phyloP scores from a whole-genome alignment of 176 grass and related monocot genomes.

The Pharus latifolius region DNA sequence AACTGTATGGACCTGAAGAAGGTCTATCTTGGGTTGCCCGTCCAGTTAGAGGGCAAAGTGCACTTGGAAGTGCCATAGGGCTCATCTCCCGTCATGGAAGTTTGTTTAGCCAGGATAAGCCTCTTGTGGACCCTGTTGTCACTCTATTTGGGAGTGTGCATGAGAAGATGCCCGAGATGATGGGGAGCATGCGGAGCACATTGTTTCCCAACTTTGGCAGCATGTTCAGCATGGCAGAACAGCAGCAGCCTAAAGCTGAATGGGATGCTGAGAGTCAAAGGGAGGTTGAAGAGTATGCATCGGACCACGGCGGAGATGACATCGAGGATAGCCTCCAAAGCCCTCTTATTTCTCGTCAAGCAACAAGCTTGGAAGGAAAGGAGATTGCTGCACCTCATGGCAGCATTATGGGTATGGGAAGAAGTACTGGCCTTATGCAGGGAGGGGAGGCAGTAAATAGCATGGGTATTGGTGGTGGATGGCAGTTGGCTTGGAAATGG shows the following conservation, averaged over 20 bases:
- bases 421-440: constrained; percentile 40
- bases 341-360: constrained; percentile 85
- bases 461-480: constrained; percentile 96
- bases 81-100: constrained; percentile 62
- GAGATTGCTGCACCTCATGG: constrained; percentile 60
- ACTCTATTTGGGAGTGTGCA: constrained; percentile 91
- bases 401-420: constrained; percentile 44
- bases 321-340: constrained; percentile 68
- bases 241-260: constrained; percentile 60
- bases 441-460: constrained; percentile 63
- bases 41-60: constrained; percentile 67
- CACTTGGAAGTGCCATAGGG: constrained; percentile 59
- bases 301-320: constrained; percentile 72
- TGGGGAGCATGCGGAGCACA: constrained; percentile 91
- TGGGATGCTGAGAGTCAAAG: constrained; percentile 80
- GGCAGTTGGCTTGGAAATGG: constrained; percentile 99
- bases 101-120: constrained; percentile 42
- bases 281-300: constrained; percentile 61
- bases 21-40: constrained; percentile 77
- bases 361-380: constrained; percentile 75
- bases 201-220: constrained; percentile 97
- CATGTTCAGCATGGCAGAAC: constrained; percentile 85
- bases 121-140: constrained; percentile 82
- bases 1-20: constrained; percentile 73
- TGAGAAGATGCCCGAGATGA: constrained; percentile 68